Evolutionary conservation across 2,329 filamentous ascomycete species (phyloP).

Genomic region (Colletotrichum cereale): DNA sequence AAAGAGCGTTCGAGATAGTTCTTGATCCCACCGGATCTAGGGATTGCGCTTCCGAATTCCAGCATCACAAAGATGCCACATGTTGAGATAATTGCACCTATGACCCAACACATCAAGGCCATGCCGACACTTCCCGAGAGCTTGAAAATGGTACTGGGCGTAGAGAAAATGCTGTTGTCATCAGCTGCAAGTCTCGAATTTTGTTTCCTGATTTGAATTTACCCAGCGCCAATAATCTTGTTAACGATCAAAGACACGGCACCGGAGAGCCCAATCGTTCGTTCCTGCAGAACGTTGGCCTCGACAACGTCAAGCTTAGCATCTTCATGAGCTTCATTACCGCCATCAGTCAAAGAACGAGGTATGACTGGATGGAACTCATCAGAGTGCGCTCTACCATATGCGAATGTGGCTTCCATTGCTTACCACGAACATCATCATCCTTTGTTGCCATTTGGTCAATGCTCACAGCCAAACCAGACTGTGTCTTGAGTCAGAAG

Average conservation of each 20-base stretch:
- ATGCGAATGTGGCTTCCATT: too few species aligned
- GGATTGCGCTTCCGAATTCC: slow-evolving; percentile 44
- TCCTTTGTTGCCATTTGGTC: slow-evolving; percentile 10
- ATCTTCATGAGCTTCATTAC: slow-evolving; percentile 22
- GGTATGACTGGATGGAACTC: background rate
- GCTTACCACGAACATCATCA: slow-evolving; percentile 16
- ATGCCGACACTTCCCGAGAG: slow-evolving; percentile 44
- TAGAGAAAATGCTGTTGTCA: slow-evolving; percentile 43
- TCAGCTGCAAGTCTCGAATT: background rate
- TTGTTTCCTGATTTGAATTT: background rate
- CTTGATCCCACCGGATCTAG: slow-evolving; percentile 41
- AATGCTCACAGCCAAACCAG: background rate
- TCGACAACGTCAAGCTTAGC: slow-evolving; percentile 27
- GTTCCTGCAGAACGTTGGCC: slow-evolving; percentile 37
- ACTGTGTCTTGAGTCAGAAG: too few species aligned
- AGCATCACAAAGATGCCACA: slow-evolving; percentile 44
- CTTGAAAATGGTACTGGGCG: slow-evolving; percentile 42
- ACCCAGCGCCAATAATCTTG: slow-evolving; percentile 45
- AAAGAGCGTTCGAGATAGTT: slow-evolving; percentile 45
- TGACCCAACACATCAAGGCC: slow-evolving; percentile 45
- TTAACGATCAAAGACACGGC: slow-evolving; percentile 44
- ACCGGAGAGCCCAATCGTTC: slow-evolving; percentile 43
- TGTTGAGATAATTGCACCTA: slow-evolving; percentile 43
- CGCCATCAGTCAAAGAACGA: slow-evolving; percentile 10
- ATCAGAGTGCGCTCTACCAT: background rate